Evolutionary conservation across 2,329 filamentous ascomycete genomes (phyloP).

Genomic region (Bimuria novae-zelandiae): DNA sequence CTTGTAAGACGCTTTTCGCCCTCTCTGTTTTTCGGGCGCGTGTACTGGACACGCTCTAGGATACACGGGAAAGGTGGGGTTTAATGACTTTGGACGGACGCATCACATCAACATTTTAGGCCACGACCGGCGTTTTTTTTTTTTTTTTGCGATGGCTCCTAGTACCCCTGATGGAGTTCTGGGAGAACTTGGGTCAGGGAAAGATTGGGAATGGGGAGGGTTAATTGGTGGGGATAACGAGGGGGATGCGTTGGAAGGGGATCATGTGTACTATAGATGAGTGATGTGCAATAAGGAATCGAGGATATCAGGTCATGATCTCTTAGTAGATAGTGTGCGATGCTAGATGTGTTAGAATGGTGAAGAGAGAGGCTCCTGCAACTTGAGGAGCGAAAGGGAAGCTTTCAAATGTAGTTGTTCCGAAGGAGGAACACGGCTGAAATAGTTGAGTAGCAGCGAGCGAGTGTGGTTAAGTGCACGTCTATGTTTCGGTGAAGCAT

Average conservation of each 20-base stretch:
- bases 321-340: no score
- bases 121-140: not conserved
- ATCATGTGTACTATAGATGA: constrained; percentile 8
- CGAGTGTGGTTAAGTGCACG: no score
- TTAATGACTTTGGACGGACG: constrained; percentile 2
- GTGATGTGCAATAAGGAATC: constrained; percentile 1
- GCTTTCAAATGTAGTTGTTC: no score
- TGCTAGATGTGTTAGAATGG: not conserved
- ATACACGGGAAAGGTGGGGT: not conserved
- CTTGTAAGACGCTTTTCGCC: not conserved
- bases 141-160: not conserved
- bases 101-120: constrained; percentile 20
- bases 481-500: no score
- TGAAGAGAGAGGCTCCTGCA: no score
- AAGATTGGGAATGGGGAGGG: not conserved
- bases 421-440: no score
- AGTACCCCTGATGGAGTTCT: not conserved
- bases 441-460: no score
- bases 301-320: no score
- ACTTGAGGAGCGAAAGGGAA: no score
- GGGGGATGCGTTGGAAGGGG: not conserved
- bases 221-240: not conserved
- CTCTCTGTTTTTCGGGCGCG: not conserved
- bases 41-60: no score
- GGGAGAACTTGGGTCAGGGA: not conserved